A percentile compares a stretch with the other conserved stretches of the same genome.
phyloP scores from a whole-genome alignment of 1,139 yeast species.

The Yamadazyma triangularis region DNA sequence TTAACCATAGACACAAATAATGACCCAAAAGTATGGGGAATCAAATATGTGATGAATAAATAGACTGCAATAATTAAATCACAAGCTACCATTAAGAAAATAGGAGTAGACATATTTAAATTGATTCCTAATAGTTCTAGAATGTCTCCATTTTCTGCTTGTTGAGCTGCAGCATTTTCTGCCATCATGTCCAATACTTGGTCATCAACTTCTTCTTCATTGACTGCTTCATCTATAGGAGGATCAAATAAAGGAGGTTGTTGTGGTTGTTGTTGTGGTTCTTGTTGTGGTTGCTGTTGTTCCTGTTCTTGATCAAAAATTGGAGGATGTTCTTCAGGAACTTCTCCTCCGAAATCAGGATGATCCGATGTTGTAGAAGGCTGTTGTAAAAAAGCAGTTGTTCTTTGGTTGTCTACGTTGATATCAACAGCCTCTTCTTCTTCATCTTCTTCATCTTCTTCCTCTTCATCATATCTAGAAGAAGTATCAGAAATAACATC shows the following conservation, averaged over 20 bases:
- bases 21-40: conserved; percentile 54
- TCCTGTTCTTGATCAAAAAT: background rate
- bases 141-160: conserved; percentile 17
- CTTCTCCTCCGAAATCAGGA: too few species aligned
- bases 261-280: conserved; percentile 4
- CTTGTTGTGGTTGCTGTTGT: conserved; percentile 2
- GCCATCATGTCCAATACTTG: conserved; percentile 2
- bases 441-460: conserved; percentile 6
- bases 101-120: conserved; percentile 32
- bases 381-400: too few species aligned
- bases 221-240: conserved; percentile 1
- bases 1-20: conserved; percentile 17
- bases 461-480: too few species aligned
- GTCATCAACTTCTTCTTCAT: too few species aligned
- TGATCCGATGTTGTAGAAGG: too few species aligned
- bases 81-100: conserved; percentile 31
- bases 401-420: too few species aligned
- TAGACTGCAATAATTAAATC: conserved; percentile 41
- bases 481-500: too few species aligned
- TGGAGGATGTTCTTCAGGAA: background rate
- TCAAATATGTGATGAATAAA: conserved; percentile 43
- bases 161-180: conserved; percentile 9
- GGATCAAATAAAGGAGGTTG: background rate
- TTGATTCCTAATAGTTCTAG: conserved; percentile 35
- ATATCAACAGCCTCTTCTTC: too few species aligned